These are phyloP conservation scores for Clavulina sp. DNA, from an alignment of 768 basidiomycete genomes.

Conservation along the genomic window DNA sequence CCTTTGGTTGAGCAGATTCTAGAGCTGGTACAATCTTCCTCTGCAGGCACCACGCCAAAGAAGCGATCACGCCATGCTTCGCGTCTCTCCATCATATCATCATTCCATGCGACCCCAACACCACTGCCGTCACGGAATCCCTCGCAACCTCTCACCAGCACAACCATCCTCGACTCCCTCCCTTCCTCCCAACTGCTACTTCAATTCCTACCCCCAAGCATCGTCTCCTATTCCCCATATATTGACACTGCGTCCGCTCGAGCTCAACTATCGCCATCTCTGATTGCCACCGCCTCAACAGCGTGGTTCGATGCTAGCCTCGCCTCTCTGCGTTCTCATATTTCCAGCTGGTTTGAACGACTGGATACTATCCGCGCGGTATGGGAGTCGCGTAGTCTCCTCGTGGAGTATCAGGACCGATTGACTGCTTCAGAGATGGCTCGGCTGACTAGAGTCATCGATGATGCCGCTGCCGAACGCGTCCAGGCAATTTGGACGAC, in stretches of 20 bases:
- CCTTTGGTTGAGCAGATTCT: conserved; percentile 43
- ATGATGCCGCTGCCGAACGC: conserved; percentile 36
- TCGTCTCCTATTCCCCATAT: conserved; percentile 72
- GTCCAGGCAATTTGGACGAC: conserved; percentile 42
- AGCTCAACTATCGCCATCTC: conserved; percentile 28
- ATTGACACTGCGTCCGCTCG: conserved; percentile 51
- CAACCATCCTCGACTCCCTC: conserved; percentile 45
- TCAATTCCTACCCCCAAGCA: conserved; percentile 48
- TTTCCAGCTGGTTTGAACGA: conserved; percentile 39
- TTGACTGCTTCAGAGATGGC: conserved; percentile 27
- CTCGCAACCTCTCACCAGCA: conserved; percentile 39
- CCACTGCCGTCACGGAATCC: conserved; percentile 28
- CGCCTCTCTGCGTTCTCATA: conserved; percentile 26
- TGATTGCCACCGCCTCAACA: conserved; percentile 30
- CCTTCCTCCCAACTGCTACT: conserved; percentile 69
- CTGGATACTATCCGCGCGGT: conserved; percentile 46
- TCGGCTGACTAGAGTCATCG: conserved; percentile 29
- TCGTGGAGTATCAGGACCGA: conserved; percentile 19
- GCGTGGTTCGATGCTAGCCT: conserved; percentile 48
- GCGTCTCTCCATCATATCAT: conserved; percentile 22
- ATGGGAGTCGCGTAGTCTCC: conserved; percentile 38
- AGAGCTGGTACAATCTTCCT: conserved; percentile 35
- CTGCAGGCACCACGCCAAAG: not conserved
- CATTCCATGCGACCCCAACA: conserved; percentile 14
- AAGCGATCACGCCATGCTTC: not conserved